Conservation (phyloP, 805 yeast species). For the Myxozyma lipomycoides region DNA sequence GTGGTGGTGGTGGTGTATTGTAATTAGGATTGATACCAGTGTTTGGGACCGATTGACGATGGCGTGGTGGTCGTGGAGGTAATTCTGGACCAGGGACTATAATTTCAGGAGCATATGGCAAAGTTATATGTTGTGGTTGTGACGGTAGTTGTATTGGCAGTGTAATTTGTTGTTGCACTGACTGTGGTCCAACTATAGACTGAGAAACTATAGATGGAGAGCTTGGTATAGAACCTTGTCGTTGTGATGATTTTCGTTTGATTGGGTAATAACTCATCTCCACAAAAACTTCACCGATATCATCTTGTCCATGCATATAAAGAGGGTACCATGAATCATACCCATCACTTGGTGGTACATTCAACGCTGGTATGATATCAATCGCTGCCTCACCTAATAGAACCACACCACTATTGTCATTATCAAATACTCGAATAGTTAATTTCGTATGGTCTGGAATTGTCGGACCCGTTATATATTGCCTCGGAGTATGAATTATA, state of each 20-base stretch:
- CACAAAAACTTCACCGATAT: neutral
- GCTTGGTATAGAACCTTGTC: neutral
- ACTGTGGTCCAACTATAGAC: neutral
- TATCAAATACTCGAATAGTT: neutral
- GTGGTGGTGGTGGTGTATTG: neutral
- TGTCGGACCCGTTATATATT: too few species aligned
- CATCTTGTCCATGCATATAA: neutral
- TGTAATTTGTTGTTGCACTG: neutral
- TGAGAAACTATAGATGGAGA: neutral
- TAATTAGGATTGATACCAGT: too few species aligned
- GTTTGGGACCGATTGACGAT: neutral
- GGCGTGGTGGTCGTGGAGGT: neutral
- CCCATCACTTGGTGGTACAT: neutral
- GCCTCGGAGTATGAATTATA: neutral
- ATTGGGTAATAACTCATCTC: neutral
- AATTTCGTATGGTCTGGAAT: too few species aligned
- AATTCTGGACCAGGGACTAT: neutral
- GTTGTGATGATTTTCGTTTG: neutral
- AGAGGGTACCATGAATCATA: neutral
- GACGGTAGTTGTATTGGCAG: neutral
- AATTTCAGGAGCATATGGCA: neutral
- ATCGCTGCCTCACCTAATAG: neutral
- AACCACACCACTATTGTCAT: neutral
- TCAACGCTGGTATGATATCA: neutral
- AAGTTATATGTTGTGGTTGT: neutral